Evolutionary conservation across 2,329 filamentous ascomycete species (phyloP), one percentile per base, ranked within the genome.

Genomic region (Aureobasidium subglaciale): DNA sequence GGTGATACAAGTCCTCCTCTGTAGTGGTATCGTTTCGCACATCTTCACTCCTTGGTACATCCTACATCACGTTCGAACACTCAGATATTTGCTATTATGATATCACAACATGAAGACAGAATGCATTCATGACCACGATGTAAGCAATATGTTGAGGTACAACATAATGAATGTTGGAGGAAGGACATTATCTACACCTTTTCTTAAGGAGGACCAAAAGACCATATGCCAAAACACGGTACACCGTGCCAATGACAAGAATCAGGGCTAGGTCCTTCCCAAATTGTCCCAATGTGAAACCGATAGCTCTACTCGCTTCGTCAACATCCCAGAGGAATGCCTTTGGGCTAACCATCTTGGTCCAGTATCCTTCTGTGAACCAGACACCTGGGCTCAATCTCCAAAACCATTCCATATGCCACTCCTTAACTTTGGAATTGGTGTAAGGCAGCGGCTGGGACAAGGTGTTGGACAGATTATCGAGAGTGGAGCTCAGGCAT

Each of bases 401-500:
- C 79, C 80, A 83, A 10, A 83, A 66, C 78, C 79, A 80, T 54
- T 75, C 73, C 61, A 83, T 60, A 37, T 79, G 71, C 80, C 79
- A 83, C 0, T 61, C 60, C 57, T 72, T 70, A 8, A 80, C 79
- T 53, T 72, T 74, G 4, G 67, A 63, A n/a, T n/a, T n/a, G n/a
- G n/a, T n/a, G n/a, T n/a, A n/a, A n/a, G n/a, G n/a, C n/a, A n/a
- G n/a, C n/a, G n/a, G n/a, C n/a, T n/a, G n/a, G n/a, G n/a, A n/a
- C n/a, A n/a, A n/a, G n/a, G n/a, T n/a, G n/a, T n/a, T n/a, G n/a
- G n/a, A n/a, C n/a, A n/a, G n/a, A n/a, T n/a, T n/a, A n/a, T n/a
- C n/a, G n/a, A 22, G 25, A 32, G 42, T 29, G 46, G 46, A 40
- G 46, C 46, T 8, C 13, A 38, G 30, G 45, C 25, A 35, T 25